Conservation (phyloP, 805 yeast genomes). For the Metschnikowia reukaufii region DNA sequence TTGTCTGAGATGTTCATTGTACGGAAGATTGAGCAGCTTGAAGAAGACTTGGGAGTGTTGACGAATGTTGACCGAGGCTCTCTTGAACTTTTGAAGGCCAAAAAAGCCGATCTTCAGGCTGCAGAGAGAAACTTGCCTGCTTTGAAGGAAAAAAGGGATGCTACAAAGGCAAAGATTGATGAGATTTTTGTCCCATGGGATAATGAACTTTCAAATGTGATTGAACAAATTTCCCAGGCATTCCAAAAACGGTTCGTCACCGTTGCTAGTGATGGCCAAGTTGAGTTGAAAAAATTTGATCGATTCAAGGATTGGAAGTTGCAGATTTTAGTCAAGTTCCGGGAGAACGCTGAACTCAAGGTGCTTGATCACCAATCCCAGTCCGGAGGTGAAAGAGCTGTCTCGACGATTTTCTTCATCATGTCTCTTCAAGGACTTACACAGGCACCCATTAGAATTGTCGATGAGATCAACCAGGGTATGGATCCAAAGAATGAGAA, state of each 20-base stretch:
- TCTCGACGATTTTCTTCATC: slow-evolving; percentile 85
- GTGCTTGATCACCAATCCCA: slow-evolving; percentile 83
- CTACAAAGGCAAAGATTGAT: slow-evolving; percentile 36
- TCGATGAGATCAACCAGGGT: slow-evolving; percentile 98
- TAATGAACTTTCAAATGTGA: slow-evolving; percentile 53
- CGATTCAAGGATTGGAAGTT: slow-evolving; percentile 76
- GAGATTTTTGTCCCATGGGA: slow-evolving; percentile 56
- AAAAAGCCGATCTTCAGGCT: slow-evolving; percentile 32
- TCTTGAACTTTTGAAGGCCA: slow-evolving; percentile 39
- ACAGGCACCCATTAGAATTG: slow-evolving; percentile 87
- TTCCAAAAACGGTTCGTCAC: slow-evolving; percentile 66
- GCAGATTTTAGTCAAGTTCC: slow-evolving; percentile 79
- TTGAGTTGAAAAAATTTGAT: slow-evolving; percentile 54
- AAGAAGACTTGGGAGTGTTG: slow-evolving; percentile 45
- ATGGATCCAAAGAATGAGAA: slow-evolving; percentile 95
- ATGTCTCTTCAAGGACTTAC: slow-evolving; percentile 89
- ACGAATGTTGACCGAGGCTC: slow-evolving; percentile 40
- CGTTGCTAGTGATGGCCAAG: slow-evolving; percentile 88
- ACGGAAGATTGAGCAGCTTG: slow-evolving; percentile 43
- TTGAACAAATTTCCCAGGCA: slow-evolving; percentile 55
- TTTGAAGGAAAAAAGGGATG: slow-evolving; percentile 23
- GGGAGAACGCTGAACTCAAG: slow-evolving; percentile 71
- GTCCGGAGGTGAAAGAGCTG: slow-evolving; percentile 98
- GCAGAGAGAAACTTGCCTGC: slow-evolving; percentile 42
- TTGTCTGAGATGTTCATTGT: slow-evolving; percentile 41